These are phyloP conservation scores for Phoma sp. DNA, from an alignment of 2,329 filamentous ascomycete genomes.

Conservation along the genomic window DNA sequence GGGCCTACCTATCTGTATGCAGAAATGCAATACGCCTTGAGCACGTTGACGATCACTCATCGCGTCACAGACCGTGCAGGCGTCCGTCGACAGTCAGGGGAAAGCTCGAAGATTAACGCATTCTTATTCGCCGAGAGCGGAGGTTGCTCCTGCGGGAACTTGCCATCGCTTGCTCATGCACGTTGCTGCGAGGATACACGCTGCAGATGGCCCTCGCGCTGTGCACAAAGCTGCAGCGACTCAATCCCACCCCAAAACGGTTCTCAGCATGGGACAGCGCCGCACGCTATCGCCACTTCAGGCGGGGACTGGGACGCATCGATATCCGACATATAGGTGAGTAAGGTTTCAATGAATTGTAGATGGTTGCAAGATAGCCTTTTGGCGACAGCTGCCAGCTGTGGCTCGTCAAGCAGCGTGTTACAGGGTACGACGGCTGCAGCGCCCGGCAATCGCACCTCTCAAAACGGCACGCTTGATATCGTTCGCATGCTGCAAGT, in stretches of 20 bases:
- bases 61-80: slow-evolving; percentile 14
- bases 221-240: slow-evolving; percentile 39
- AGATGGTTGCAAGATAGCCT: slow-evolving; percentile 3
- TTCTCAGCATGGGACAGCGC: slow-evolving; percentile 25
- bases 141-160: slow-evolving; percentile 26
- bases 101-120: slow-evolving; percentile 15
- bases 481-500: slow-evolving; percentile 5
- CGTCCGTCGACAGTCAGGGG: slow-evolving; percentile 24
- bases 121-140: slow-evolving; percentile 30
- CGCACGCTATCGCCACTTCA: slow-evolving; percentile 30
- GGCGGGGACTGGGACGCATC: slow-evolving; percentile 20
- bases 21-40: slow-evolving; percentile 10
- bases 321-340: slow-evolving; percentile 4
- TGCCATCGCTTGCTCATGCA: slow-evolving; percentile 33
- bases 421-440: too few species aligned
- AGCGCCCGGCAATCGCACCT: too few species aligned
- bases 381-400: neutral
- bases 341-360: neutral
- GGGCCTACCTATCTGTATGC: neutral
- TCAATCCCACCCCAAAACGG: slow-evolving; percentile 33
- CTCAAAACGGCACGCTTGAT: neutral
- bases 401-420: neutral
- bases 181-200: slow-evolving; percentile 33
- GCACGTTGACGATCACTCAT: slow-evolving; percentile 20
- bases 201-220: slow-evolving; percentile 30